Evolutionary conservation across 495 filamentous ascomycete genomes (phyloP), one percentile per base, ranked within the genome.

Genomic region (Polyplosphaeria fusca): DNA sequence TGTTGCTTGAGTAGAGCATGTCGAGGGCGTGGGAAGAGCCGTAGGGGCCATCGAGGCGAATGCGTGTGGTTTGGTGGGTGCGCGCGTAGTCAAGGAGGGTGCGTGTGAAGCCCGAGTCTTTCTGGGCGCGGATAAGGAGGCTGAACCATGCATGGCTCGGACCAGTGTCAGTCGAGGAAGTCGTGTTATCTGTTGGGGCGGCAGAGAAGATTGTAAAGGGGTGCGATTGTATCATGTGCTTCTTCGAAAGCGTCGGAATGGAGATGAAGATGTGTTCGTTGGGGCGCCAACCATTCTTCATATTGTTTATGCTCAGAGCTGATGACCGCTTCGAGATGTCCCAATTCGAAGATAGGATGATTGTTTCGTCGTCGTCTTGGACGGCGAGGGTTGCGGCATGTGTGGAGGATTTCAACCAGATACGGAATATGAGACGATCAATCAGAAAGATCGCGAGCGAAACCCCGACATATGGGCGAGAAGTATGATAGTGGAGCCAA

Each of bases 181-280:
- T 23, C 12, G 52, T 16, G 50, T 54, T 5, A 4, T 35, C 25
- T 1, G 25, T 25, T 4, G 76, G 70, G 12, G 74, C 72, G 2
- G 75, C 72, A 4, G 81, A 83, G 28, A 80, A 76, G 48, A 86
- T 82, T 3, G 80, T 83, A 59, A 85, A 85, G 0, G 81, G 83
- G 58, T 86, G 83, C 1, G 72, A 70, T 73, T 82, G 69, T 55
- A 80, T 35, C 35, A 70, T 58, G 66, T 79, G 72, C 57, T 68
- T 72, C 23, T 58, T 42, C 1, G 73, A 72, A 3, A 84, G 67
- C 0, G 67, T 64, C 0, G 82, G 82, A 0, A 85, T 68, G 11
- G 77, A 75, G 27, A 85, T 54, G 63, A 85, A 84, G 45, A 80
- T 73, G 61, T 85, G 83, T 43, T 83, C 79, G 3, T 79, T 78